Base-by-base conservation (phyloP, 129 eudicot genomes). In the Chrysanthemum lavandulifolium region DNA sequence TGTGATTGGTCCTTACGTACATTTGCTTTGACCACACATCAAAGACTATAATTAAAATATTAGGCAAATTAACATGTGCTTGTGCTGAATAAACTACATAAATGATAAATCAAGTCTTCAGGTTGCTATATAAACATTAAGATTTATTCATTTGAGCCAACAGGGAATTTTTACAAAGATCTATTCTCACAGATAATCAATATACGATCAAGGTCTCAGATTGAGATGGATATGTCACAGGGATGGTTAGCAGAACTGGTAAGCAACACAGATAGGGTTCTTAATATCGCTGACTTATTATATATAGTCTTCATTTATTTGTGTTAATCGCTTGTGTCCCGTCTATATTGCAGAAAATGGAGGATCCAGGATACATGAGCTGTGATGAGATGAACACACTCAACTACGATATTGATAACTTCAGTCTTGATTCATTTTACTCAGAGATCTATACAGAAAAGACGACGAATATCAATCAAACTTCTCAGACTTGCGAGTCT, bases 191-290 rank as follows among this genome's bases (percentile, higher is more conserved):
- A 5, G 9, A 5, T 6, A 53, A n/a, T n/a, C n/a, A n/a, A n/a
- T n/a, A n/a, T n/a, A n/a, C n/a, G n/a, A n/a, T n/a, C n/a, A n/a
- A n/a, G n/a, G n/a, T n/a, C n/a, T n/a, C n/a, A n/a, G n/a, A n/a
- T n/a, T n/a, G 61, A 27, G 15, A 71, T 78, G 82, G 77, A 78
- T 55, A 27, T 71, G 36, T 31, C 82, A 11, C 58, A 54, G 1
- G 54, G 52, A 45, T 78, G 82, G 82, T 55, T 71, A 54, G 45
- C 77, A 52, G 68, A 71, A 64, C 50, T 64, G 27, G 82, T 78
- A 71, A 78, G 72, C 16, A 76, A 76, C 5, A 16, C 0, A n/a
- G 31, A 5, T 23, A 5, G 13, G 19, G 50, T 11, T n/a, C n/a
- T 73, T 36, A 36, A 6, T 36, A 19, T 21, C 5, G 6, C 15